These are phyloP conservation scores for Nectriaceae sp. DNA, from an alignment of 2,329 filamentous ascomycete genomes.

Conservation along the genomic window DNA sequence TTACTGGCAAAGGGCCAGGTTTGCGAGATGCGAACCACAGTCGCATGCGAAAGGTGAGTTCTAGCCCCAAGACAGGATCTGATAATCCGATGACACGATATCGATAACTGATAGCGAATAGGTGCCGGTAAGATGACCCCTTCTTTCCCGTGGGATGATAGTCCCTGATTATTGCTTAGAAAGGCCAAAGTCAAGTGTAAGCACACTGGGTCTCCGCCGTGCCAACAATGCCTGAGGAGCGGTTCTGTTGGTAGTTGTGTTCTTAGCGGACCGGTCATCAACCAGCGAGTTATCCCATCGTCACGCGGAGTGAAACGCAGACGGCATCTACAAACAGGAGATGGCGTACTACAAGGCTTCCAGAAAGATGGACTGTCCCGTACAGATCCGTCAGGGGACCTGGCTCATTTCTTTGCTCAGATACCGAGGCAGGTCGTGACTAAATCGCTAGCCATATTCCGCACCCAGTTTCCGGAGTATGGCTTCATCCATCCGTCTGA, in stretches of 20 bases:
- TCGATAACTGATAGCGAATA: not conserved
- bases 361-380: constrained; percentile 11
- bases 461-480: not conserved
- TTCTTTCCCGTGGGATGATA: not conserved
- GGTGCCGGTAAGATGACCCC: not conserved
- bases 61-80: not conserved
- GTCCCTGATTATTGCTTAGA: not conserved
- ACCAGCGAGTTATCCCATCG: not conserved
- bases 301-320: not conserved
- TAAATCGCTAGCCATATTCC: not conserved
- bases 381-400: not conserved
- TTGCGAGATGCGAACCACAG: not conserved
- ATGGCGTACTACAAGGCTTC: no score
- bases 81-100: no score
- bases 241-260: not conserved
- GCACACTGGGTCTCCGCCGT: not conserved
- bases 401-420: not conserved
- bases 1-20: no score
- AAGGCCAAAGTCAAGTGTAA: not conserved
- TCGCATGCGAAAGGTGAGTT: not conserved
- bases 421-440: not conserved
- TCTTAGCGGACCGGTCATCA: not conserved
- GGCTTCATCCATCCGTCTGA: not conserved
- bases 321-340: not conserved
- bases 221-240: not conserved